A percentile compares a stretch with the other conserved stretches of the same genome.
phyloP scores from a whole-genome alignment of 83 land plant genomes.

The Picea mariana region DNA sequence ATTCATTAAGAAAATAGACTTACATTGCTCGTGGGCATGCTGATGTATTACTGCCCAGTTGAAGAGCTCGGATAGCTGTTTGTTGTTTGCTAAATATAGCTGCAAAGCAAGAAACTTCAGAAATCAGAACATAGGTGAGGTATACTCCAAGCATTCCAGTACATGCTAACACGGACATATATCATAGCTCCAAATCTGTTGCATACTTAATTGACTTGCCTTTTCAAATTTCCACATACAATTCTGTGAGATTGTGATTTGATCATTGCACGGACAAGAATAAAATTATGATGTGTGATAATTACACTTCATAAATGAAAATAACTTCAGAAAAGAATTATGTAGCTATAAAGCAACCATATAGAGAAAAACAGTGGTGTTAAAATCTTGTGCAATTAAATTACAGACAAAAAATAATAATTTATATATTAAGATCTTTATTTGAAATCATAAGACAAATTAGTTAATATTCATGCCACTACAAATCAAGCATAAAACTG shows the following conservation, averaged over 20 bases:
- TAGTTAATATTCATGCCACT: no score
- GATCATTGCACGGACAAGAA: not conserved
- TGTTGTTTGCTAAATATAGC: slow-evolving; percentile 57
- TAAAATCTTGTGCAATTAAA: no score
- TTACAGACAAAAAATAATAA: no score
- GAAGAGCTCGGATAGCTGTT: slow-evolving; percentile 70
- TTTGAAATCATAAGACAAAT: no score
- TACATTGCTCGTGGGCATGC: slow-evolving; percentile 84
- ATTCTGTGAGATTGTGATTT: not conserved
- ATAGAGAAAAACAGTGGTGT: no score
- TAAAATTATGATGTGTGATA: no score
- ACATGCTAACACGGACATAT: not conserved
- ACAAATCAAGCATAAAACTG: no score
- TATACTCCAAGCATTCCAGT: not conserved
- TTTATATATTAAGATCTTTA: no score
- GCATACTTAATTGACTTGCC: not conserved
- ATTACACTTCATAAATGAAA: no score
- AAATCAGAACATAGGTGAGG: not conserved
- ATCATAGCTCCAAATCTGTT: not conserved
- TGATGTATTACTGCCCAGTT: slow-evolving; percentile 63
- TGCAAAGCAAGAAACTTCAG: slow-evolving; percentile 30
- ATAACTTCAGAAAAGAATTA: no score
- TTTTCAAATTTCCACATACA: not conserved
- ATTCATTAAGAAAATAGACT: slow-evolving; percentile 24
- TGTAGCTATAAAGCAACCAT: no score